phyloP scores from a whole-genome alignment of 768 basidiomycete species.

The Phlebiopsis gigantea region DNA sequence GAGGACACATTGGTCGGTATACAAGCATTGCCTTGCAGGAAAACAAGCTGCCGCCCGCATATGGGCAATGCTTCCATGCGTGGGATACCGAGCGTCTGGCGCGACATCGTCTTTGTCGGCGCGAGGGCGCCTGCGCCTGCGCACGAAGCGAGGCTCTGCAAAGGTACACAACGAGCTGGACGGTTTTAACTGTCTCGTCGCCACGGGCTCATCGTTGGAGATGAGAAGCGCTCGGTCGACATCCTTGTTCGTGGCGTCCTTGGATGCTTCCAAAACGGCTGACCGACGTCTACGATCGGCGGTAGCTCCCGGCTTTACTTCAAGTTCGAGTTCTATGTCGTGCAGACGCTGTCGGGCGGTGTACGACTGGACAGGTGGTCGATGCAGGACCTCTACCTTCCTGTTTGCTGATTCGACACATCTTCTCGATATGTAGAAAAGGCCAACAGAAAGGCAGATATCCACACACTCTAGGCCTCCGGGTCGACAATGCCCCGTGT shows the following conservation, averaged over 20 bases:
- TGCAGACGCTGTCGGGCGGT: no score
- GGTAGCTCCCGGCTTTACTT: no score
- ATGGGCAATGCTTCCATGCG: background rate
- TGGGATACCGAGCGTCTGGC: background rate
- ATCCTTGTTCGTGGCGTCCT: background rate
- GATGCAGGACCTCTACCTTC: background rate
- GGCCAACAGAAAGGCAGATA: background rate
- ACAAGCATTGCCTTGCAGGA: constrained; percentile 5
- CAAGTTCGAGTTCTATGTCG: no score
- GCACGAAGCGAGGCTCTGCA: background rate
- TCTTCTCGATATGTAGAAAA: no score
- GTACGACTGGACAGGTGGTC: no score
- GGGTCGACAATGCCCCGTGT: no score
- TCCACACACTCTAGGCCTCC: background rate
- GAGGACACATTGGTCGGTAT: background rate
- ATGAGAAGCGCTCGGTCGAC: background rate
- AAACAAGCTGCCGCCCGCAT: background rate
- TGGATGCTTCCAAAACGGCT: background rate
- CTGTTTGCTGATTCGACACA: background rate
- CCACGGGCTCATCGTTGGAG: background rate
- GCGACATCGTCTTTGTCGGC: background rate
- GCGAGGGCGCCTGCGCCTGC: background rate
- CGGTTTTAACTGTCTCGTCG: background rate
- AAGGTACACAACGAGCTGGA: background rate
- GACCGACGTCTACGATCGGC: background rate